A percentile compares a stretch with the other conserved stretches of the same genome.
These are phyloP conservation scores for Chaetomium fimeti DNA, from an alignment of 495 filamentous ascomycete genomes.

Conservation along the genomic window DNA sequence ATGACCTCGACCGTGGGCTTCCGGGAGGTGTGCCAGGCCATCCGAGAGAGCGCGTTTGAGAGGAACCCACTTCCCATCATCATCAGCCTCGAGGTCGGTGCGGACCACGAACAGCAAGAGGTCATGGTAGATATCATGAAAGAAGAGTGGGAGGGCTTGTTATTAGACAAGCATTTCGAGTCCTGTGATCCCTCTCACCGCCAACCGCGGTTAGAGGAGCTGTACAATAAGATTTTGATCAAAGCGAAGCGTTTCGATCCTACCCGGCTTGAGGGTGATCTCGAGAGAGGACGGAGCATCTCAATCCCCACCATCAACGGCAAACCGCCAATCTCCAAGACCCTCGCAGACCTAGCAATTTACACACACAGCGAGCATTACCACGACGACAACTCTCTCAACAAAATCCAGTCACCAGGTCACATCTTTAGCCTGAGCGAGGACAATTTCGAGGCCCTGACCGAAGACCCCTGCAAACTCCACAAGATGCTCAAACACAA, in stretches of 20 bases:
- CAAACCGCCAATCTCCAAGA: constrained; percentile 61
- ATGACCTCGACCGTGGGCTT: constrained; percentile 84
- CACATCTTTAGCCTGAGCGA: constrained; percentile 89
- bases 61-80: constrained; percentile 74
- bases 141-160: constrained; percentile 71
- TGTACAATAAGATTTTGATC: constrained; percentile 79
- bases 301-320: constrained; percentile 41
- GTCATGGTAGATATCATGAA: constrained; percentile 92
- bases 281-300: constrained; percentile 29
- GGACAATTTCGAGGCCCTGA: constrained; percentile 63
- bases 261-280: constrained; percentile 29
- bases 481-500: constrained; percentile 76
- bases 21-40: constrained; percentile 76
- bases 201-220: constrained; percentile 66
- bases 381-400: constrained; percentile 54
- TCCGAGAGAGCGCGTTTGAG: constrained; percentile 75
- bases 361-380: constrained; percentile 87
- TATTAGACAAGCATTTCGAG: constrained; percentile 59
- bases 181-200: constrained; percentile 47
- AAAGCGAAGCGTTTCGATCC: constrained; percentile 75
- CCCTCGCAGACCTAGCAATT: constrained; percentile 70
- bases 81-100: constrained; percentile 87
- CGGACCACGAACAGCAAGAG: constrained; percentile 74
- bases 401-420: constrained; percentile 58
- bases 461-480: constrained; percentile 33